Evolutionary conservation across 306 rosid species (phyloP), one percentile per base, ranked within the genome.

Genomic region (Acacia crassicarpa): DNA sequence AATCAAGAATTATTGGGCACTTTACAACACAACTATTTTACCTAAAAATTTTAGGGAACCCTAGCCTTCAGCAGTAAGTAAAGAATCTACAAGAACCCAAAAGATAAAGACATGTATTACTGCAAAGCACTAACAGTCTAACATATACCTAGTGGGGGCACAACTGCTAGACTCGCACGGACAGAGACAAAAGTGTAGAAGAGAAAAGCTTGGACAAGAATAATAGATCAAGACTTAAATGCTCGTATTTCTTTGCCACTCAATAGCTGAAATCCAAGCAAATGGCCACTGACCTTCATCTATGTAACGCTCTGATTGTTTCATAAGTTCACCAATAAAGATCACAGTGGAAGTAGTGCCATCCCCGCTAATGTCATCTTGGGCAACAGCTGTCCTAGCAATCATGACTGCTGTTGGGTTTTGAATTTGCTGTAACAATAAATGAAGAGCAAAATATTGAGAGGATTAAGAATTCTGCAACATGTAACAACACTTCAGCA

Each of bases 331-430:
- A 2, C 99, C 99, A 59, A 95, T 95, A 84, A 95, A 95, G 56
- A 95, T 74, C 63, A 95, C 99, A 35, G 98, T 95, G 9, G 99
- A 91, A 49, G 99, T 95, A 43, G 99, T 95, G 76, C 99, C 99
- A 74, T 95, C 99, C 43, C 99, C 98, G 43, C 96, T 95, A 13
- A 88, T 90, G 74, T 95, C 99, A 84, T 95, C 99, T 75, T 95
- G 99, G 0, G 99, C 99, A 70, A 95, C 99, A 2, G 99, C 99
- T 0, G 98, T 93, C 85, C 98, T 88, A 8, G 99, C 99, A 48
- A 95, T 95, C 99, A 93, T 95, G 49, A 95, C 91, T n/a, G 97
- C 99, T 8, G 99, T 95, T 1, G 99, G 99, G 80, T 91, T 95
- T 83, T 95, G 99, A 79, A 95, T 95, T 93, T 95, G 99, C 98